Evolutionary conservation across 345 rosid genomes (phyloP).

Genomic region (Lepidium aucheri): DNA sequence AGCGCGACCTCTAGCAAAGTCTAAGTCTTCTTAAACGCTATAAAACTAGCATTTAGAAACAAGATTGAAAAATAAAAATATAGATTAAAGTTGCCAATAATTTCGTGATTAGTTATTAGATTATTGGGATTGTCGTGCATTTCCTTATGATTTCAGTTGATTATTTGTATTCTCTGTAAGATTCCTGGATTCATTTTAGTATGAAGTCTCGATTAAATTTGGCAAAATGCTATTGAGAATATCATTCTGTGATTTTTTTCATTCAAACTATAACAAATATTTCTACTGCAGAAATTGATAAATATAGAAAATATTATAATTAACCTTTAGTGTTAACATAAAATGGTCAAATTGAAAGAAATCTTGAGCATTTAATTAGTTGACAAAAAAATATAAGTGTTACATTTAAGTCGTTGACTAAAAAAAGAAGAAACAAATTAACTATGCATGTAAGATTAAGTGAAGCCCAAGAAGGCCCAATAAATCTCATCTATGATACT

Average conservation of each 20-base stretch:
- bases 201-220: neutral
- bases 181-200: neutral
- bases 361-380: neutral
- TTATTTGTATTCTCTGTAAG: slow-evolving; percentile 4
- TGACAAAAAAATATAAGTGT: neutral
- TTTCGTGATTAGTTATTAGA: neutral
- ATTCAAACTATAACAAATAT: neutral
- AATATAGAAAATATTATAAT: neutral
- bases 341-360: neutral
- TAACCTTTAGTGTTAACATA: neutral
- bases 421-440: neutral
- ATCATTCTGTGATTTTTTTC: neutral
- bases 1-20: slow-evolving; percentile 12
- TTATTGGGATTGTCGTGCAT: neutral
- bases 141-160: slow-evolving; percentile 4
- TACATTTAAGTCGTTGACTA: neutral
- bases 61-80: slow-evolving; percentile 9
- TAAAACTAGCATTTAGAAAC: slow-evolving; percentile 5
- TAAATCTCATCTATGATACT: neutral
- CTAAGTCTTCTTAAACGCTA: slow-evolving; percentile 24
- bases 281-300: neutral
- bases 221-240: neutral
- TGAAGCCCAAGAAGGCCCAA: slow-evolving; percentile 15
- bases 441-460: neutral
- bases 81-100: neutral